Base-by-base conservation (phyloP, 1,284 basidiomycete species). In the Leccinum subrobustum region DNA sequence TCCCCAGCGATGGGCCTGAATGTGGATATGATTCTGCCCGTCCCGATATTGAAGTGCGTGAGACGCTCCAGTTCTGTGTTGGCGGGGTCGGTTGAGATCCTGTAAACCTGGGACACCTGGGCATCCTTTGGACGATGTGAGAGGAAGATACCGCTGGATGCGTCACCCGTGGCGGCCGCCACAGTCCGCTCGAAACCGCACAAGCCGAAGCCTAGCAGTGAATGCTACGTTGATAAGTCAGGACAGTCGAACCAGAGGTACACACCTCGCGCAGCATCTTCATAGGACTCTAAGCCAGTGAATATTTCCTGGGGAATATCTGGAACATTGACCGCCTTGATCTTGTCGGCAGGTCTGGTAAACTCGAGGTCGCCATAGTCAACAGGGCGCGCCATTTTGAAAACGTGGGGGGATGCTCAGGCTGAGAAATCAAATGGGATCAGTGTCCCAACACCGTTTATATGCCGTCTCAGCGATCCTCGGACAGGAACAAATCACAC, bases 41-140 rank as follows among this genome's bases (percentile, higher is more conserved):
- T 64, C 48, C 75, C 74, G 16, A 76, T 62, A 52, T 76, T 65
- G 59, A 78, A 77, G 64, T 76, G 61, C 3, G 75, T 77, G 63
- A 77, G 60, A 53, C 76, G 69, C 25, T 73, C 69, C 11, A 78
- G 60, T n/a, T 69, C 66, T 20, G 62, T 67, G 29, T 61, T 60
- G 20, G 53, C 20, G 3, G 73, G 57, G 25, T 74, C 64, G 12
- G 64, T 61, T 1, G 75, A 64, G 50, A 77, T 69, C 47, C 71
- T 68, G 56, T 73, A 78, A 18, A 78, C 57, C 57, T 78, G 75
- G 9, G 68, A 61, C 47, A 77, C 75, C 25, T 75, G 76, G n/a
- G 68, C 70, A 63, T 74, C 66, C 33, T 67, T 67, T 16, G 75
- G 75, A 29, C 77, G 71, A 60, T 78, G 77, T 29, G 65, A 60